These are phyloP conservation scores for Soucietia sequanensis DNA, from an alignment of 805 yeast species.

Conservation along the genomic window DNA sequence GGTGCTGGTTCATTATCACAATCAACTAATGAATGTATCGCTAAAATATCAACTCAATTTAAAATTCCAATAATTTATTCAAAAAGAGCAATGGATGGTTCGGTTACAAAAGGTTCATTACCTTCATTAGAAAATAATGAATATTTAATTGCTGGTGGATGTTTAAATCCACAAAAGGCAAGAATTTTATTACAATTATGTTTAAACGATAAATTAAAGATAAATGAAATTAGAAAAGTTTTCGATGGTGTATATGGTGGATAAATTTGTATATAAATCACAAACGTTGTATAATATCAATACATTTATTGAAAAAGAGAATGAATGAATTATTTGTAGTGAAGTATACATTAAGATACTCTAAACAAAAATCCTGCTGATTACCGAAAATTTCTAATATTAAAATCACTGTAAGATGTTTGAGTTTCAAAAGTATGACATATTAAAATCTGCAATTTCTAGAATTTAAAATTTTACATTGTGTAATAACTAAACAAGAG, in stretches of 20 bases:
- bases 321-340: no score
- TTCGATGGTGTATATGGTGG: slow-evolving; percentile 58
- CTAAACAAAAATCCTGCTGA: no score
- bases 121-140: slow-evolving; percentile 24
- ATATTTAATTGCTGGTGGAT: slow-evolving; percentile 61
- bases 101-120: slow-evolving; percentile 56
- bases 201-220: slow-evolving; percentile 38
- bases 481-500: no score
- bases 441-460: no score
- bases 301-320: no score
- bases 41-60: slow-evolving; percentile 33
- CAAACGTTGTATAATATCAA: no score
- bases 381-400: no score
- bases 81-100: slow-evolving; percentile 68
- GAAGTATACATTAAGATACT: no score
- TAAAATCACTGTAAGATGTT: no score
- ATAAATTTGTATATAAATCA: slow-evolving; percentile 15
- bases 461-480: no score
- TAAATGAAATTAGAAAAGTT: slow-evolving; percentile 39
- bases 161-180: slow-evolving; percentile 63
- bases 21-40: slow-evolving; percentile 44
- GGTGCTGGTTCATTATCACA: slow-evolving; percentile 69
- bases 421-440: no score
- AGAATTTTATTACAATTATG: slow-evolving; percentile 59
- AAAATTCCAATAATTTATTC: slow-evolving; percentile 60